Evolutionary conservation across 176 grass and related monocot genomes (phyloP), one percentile per base, ranked within the genome.

Genomic region (Elaeis guineensis): DNA sequence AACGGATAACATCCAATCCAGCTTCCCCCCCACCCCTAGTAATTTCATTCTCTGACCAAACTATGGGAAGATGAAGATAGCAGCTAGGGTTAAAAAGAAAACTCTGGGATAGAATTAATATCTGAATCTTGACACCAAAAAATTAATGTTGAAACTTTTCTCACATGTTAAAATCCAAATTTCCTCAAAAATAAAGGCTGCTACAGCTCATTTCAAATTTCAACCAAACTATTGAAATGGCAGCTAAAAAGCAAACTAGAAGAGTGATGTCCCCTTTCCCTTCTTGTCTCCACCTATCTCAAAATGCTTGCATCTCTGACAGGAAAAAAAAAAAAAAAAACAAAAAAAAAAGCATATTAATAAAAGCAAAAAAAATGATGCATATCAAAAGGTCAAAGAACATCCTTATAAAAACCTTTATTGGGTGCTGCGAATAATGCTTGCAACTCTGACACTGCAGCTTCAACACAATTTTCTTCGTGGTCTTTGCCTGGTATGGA

Each of bases 221-320:
- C 39, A 51, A 3, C 32, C 5, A 50, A 64, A 51, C 19, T 5
- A 48, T 1, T 9, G 15, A 69, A 25, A 48, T 6, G n/a, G 12
- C 19, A 59, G 26, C 20, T 17, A 64, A 51, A 64, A 51, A 59
- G 20, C 21, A 50, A 75, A 57, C 70, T 87, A 96, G 75, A 96
- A 90, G 54, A 96, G 91, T 14, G 86, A 90, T 25, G 91, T 96
- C 52, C 91, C 91, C 80, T 96, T 96, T 53, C 91, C 91, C 79
- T 90, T 90, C 83, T 90, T 96, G 78, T 96, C 91, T 75, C 86
- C 91, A 25, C 80, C 86, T 57, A 95, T 95, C 75, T 95, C 91
- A 63, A 95, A 95, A 75, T 95, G 91, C 80, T 96, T 96, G 80
- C 91, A 96, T 63, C 86, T 84, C 86, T 96, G 72, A 4, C 25